phyloP scores from a whole-genome alignment of 2,329 filamentous ascomycete genomes.

The Fusarium drepaniforme region DNA sequence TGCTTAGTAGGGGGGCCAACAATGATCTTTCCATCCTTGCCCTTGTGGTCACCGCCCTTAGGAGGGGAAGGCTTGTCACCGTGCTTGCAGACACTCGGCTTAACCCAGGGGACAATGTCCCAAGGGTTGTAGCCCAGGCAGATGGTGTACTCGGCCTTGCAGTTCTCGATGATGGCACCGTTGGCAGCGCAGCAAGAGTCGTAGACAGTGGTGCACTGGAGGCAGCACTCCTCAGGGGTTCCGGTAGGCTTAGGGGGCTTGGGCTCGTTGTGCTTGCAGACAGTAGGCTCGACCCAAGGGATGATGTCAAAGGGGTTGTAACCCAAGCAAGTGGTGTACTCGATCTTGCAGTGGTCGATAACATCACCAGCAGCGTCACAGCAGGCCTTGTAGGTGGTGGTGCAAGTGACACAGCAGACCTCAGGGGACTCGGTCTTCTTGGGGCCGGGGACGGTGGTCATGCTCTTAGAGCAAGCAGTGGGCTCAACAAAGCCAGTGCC shows the following conservation, averaged over 20 bases:
- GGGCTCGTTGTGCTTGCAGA: constrained; percentile 27
- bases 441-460: constrained; percentile 12
- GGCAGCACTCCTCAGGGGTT: background rate
- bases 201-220: constrained; percentile 29
- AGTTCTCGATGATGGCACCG: constrained; percentile 8
- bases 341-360: constrained; percentile 26
- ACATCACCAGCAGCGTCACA: constrained; percentile 26
- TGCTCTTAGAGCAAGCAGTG: constrained; percentile 9
- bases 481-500: background rate
- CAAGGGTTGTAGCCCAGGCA: constrained; percentile 31
- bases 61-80: background rate
- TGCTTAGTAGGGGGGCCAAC: background rate
- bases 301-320: constrained; percentile 28
- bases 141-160: constrained; percentile 21
- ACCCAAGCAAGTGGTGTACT: constrained; percentile 29
- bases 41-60: background rate
- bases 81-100: constrained; percentile 31
- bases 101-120: constrained; percentile 6
- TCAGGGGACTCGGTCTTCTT: constrained; percentile 10
- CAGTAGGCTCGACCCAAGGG: constrained; percentile 28
- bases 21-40: background rate
- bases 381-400: constrained; percentile 28
- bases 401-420: constrained; percentile 21
- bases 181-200: constrained; percentile 17
- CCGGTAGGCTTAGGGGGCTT: constrained; percentile 8